phyloP scores from a whole-genome alignment of 805 yeast species.

The Candida caryicola region DNA sequence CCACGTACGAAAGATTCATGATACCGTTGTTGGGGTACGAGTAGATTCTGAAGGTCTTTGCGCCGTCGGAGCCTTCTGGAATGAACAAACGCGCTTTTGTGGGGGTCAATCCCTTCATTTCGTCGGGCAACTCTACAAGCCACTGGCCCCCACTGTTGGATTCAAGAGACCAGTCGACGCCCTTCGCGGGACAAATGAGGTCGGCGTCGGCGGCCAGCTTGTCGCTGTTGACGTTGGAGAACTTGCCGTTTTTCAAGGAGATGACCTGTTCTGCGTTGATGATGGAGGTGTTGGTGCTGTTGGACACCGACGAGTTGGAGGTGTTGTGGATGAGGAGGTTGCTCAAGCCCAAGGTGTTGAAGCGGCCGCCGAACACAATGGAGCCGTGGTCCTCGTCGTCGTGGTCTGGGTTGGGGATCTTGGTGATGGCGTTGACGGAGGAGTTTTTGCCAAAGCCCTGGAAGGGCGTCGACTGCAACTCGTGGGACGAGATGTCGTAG shows the following conservation, averaged over 20 bases:
- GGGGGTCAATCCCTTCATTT: slow-evolving; percentile 51
- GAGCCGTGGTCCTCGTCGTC: slow-evolving; percentile 36
- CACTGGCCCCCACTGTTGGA: slow-evolving; percentile 59
- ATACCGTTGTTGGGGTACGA: slow-evolving; percentile 82
- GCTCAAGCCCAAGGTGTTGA: slow-evolving; percentile 57
- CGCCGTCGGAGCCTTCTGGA: slow-evolving; percentile 48
- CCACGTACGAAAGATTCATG: slow-evolving; percentile 85
- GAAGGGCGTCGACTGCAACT: slow-evolving; percentile 56
- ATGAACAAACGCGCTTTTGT: slow-evolving; percentile 72
- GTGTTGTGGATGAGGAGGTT: slow-evolving; percentile 39
- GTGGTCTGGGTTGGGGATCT: slow-evolving; percentile 30
- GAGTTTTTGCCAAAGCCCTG: slow-evolving; percentile 70
- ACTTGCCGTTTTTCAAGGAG: slow-evolving; percentile 54
- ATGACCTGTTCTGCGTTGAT: slow-evolving; percentile 58
- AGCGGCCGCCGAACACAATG: slow-evolving; percentile 78
- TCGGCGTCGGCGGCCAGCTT: slow-evolving; percentile 25
- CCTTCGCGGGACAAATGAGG: slow-evolving; percentile 54
- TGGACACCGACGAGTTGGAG: slow-evolving; percentile 29
- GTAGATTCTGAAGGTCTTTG: slow-evolving; percentile 65
- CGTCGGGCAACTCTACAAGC: slow-evolving; percentile 56
- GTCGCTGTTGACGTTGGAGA: slow-evolving; percentile 46
- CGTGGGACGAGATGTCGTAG: slow-evolving; percentile 50
- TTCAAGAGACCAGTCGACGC: slow-evolving; percentile 52
- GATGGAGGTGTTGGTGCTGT: slow-evolving; percentile 36
- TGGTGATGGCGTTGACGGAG: slow-evolving; percentile 58